These are phyloP conservation scores for Iberis amara DNA, from an alignment of 441 rosid genomes.

Conservation along the genomic window DNA sequence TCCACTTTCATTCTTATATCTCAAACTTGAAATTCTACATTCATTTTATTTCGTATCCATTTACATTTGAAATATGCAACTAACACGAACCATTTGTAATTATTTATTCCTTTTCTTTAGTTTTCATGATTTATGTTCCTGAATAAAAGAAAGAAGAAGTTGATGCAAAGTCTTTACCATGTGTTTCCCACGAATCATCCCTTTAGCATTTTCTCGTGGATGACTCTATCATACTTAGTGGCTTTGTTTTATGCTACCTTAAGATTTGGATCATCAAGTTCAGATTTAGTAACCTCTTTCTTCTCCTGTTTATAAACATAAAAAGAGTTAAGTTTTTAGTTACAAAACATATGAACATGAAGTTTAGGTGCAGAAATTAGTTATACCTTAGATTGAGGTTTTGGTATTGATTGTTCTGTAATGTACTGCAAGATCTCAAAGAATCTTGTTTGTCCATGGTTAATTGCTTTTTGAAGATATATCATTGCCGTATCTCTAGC, in stretches of 20 bases:
- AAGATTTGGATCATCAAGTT: constrained; percentile 13
- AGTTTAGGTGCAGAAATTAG: neutral
- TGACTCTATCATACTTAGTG: neutral
- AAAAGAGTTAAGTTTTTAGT: neutral
- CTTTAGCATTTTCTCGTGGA: neutral
- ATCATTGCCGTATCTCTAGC: constrained; percentile 76
- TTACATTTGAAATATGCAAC: too few species aligned
- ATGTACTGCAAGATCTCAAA: constrained; percentile 70
- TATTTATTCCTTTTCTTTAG: too few species aligned
- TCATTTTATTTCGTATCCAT: too few species aligned
- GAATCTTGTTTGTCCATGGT: constrained; percentile 74
- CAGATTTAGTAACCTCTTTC: constrained; percentile 9
- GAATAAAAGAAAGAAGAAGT: too few species aligned
- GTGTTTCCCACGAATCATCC: too few species aligned
- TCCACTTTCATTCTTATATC: too few species aligned
- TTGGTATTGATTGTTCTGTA: constrained; percentile 66
- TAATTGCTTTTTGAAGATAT: constrained; percentile 76
- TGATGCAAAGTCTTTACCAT: too few species aligned
- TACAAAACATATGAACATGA: neutral
- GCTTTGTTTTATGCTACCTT: constrained; percentile 12
- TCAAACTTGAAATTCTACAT: too few species aligned
- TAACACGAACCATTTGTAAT: too few species aligned
- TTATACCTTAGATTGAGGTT: constrained; percentile 56
- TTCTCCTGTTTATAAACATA: constrained; percentile 2
- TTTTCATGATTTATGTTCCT: too few species aligned